These are phyloP conservation scores for Trichoderma oligosporum DNA, from an alignment of 2,329 filamentous ascomycete species.

Conservation along the genomic window DNA sequence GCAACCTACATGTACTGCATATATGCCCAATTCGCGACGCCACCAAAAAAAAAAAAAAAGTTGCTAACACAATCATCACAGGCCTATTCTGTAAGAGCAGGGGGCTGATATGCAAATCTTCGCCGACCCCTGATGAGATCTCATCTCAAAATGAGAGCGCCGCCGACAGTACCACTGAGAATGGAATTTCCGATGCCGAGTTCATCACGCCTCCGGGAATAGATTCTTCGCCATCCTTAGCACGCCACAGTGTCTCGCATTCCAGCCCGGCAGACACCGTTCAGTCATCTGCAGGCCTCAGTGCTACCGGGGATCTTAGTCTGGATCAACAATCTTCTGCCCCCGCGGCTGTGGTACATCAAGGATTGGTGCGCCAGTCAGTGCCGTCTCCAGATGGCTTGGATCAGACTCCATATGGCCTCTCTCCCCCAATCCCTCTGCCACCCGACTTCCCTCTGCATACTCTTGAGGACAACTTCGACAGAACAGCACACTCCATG, in stretches of 20 bases:
- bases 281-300: conserved; percentile 14
- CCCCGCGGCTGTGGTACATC: conserved; percentile 27
- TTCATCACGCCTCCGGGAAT: conserved; percentile 4
- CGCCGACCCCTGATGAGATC: conserved; percentile 21
- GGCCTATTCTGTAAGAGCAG: conserved; percentile 36
- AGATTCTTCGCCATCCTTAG: conserved; percentile 9
- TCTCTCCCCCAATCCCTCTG: conserved; percentile 3
- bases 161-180: conserved; percentile 7
- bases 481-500: conserved; percentile 43
- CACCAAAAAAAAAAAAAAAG: too few species aligned
- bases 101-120: conserved; percentile 33
- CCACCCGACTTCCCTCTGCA: conserved; percentile 24
- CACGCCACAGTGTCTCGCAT: conserved; percentile 17
- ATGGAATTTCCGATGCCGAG: conserved; percentile 16
- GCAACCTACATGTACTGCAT: neutral
- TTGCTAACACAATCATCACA: conserved; percentile 20
- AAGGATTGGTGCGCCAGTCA: conserved; percentile 25
- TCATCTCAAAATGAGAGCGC: conserved; percentile 2
- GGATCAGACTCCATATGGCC: conserved; percentile 1
- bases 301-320: neutral
- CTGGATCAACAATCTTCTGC: conserved; percentile 2
- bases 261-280: conserved; percentile 18
- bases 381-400: neutral
- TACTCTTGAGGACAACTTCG: conserved; percentile 41
- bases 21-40: neutral